Evolutionary conservation across 208 protist genomes (phyloP), one percentile per base, ranked within the genome.

Genomic region (Wallacemonas sp.): DNA sequence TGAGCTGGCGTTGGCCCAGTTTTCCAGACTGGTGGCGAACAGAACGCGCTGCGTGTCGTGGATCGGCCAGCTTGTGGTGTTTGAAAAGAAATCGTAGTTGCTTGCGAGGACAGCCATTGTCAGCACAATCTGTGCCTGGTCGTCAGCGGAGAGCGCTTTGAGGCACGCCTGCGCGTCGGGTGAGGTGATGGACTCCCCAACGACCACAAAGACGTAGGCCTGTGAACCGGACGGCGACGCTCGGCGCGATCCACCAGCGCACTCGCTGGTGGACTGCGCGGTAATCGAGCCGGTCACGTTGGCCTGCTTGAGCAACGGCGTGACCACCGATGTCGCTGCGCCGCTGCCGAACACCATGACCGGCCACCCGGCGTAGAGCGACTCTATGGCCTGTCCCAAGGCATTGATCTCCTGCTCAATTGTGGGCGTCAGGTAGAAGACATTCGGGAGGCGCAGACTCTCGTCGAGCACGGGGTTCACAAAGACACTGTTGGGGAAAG

Each of bases 401-500:
- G 8, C 52, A 5, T 5, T 23, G 39, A 59, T 41, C 29, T 59
- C 52, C n/a, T 59, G 31, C 52, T 59, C 52, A 3, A 26, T 10
- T 20, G 52, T 59, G 10, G 31, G 26, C 4, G 31, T 18, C 7
- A 59, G 28, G 32, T 59, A 59, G 16, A 59, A 12, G 31, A 20
- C 26, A n/a, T 59, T 59, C 28, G 4, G 20, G 11, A n/a, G 10
- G 25, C 5, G 8, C 0, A 57, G n/a, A 33, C 4, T 5, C 8
- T n/a, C 49, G 28, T 57, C 49, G 12, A 18, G 28, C 10, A 59
- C 31, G 8, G 52, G 52, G 32, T 59, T n/a, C 31, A 59, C 32
- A 25, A 59, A 59, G 5, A 59, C 7, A 23, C 29, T 25, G 26
- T 59, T 31, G 11, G 11, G 8, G 11, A 7, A 5, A 20, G 44